Evolutionary conservation across 2,329 filamentous ascomycete genomes (phyloP), one percentile per base, ranked within the genome.

Genomic region (Elsinoe arachidis): DNA sequence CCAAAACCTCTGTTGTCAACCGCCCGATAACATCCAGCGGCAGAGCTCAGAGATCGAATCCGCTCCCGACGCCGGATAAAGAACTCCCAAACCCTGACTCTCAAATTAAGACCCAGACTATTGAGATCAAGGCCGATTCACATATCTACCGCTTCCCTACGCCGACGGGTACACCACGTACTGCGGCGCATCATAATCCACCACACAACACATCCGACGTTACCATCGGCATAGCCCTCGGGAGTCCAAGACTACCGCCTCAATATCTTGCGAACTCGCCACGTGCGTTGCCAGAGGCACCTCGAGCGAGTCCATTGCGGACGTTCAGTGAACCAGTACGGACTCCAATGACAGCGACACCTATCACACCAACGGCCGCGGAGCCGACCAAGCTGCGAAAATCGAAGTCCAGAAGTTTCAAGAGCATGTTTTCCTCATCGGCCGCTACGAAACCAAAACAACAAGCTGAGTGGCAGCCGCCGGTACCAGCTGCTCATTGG

Each of bases 101-200:
- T 17, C 15, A 12, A 14, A 46, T 43, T 5, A 46, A 17, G 43
- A 49, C 41, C 12, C 54, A 56, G 30, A 56, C 54, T 7, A 47
- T 56, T 14, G 54, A 56, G 33, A 47, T 47, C 41, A 23, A 38
- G n/a, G 54, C 54, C 9, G 54, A 56, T 19, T 56, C 54, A 35
- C 26, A 47, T 9, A 56, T 46, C 3, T 56, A 56, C 30, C 54
- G 54, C 5, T 56, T 56, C 21, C 54, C 54, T 21, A 56, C 54
- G n/a, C 54, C 54, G 15, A 47, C 54, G 3, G 34, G 54, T 14
- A 47, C 54, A 17, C 54, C 54, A 7, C 54, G 54, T 26, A 43
- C 30, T 14, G 35, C 23, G 19, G 23, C 41, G 9, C 43, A 30
- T 21, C 54, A 47, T n/a, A 35, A 38, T 35, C 33, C 49, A 17